Evolutionary conservation across 2,329 filamentous ascomycete genomes (phyloP).

Genomic region (Penicillium sclerotigenum): DNA sequence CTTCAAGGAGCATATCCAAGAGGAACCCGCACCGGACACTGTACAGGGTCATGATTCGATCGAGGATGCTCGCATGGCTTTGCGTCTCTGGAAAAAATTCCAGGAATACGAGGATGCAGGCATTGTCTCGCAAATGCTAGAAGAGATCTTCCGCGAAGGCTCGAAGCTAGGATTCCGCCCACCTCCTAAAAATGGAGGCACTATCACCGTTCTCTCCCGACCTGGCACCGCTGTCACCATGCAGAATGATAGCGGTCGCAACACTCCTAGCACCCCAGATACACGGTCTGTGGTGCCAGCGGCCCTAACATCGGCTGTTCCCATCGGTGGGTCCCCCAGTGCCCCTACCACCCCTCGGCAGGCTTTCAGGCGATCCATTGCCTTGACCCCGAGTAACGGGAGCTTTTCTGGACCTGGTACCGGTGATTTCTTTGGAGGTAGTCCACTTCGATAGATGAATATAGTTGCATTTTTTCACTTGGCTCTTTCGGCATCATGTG

Average conservation of each 20-base stretch:
- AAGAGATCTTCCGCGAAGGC: constrained; percentile 75
- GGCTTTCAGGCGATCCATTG: constrained; percentile 41
- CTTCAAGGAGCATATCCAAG: constrained; percentile 89
- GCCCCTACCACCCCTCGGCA: constrained; percentile 43
- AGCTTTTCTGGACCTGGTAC: constrained; percentile 39
- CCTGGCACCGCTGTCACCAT: constrained; percentile 41
- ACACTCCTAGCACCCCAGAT: constrained; percentile 43
- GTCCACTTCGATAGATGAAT: constrained; percentile 34
- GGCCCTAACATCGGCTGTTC: constrained; percentile 2
- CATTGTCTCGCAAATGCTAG: constrained; percentile 75
- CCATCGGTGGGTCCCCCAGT: constrained; percentile 22
- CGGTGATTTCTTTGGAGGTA: constrained; percentile 40
- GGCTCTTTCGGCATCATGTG: background rate
- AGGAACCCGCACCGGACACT: constrained; percentile 57
- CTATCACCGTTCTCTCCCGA: constrained; percentile 33
- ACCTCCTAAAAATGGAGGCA: constrained; percentile 43
- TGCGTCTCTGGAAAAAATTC: constrained; percentile 86
- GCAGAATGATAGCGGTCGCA: constrained; percentile 40
- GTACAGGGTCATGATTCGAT: constrained; percentile 75
- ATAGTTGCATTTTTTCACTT: background rate
- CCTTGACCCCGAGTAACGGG: constrained; percentile 43
- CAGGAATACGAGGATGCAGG: constrained; percentile 85
- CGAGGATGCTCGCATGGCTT: constrained; percentile 86
- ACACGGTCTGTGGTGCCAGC: constrained; percentile 10
- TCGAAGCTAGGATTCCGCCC: constrained; percentile 58